Evolutionary conservation across 345 rosid genomes (phyloP), one percentile per base, ranked within the genome.

Genomic region (Dovyalis caffra): DNA sequence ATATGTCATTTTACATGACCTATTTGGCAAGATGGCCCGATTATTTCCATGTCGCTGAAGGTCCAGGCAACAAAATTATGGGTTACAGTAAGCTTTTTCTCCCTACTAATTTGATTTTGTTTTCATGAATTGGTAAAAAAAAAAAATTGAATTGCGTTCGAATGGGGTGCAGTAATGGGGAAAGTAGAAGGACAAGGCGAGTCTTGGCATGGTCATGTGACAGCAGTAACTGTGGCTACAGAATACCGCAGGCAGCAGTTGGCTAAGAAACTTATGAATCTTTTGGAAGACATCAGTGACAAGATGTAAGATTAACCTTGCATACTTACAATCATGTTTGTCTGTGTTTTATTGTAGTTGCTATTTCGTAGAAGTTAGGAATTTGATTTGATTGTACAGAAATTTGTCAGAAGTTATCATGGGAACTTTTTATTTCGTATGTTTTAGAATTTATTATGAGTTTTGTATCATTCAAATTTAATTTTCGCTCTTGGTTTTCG

Each of bases 171-270:
- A 90, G 98, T 92, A 63, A 93, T 96, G 98, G 97, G 97, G 40
- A 93, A 96, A 77, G 95, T 92, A 28, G 97, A 93, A 88, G 99
- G 97, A 68, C 97, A 92, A 33, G 99, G 98, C 69, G 98, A 93
- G 80, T 93, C 97, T 8, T 96, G 98, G 98, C 98, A 96, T 72
- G 98, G 99, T 53, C 99, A 90, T 78, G 98, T 93, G 21, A 96
- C 97, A 20, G 99, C 98, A 3, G 97, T 93, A 34, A 93, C 99
- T 28, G 97, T 93, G 35, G 87, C 97, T 25, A 84, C 94, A 34
- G 97, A 96, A 43, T 96, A 91, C 72, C 88, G 97, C 62, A 87
- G 98, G 86, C 97, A 89, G 85, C 95, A 90, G 73, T 87, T 96
- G 51, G 97, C 98, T 15, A 90, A 91, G 85, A 93, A 90, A 76